These are phyloP conservation scores for Gyromitra esculenta DNA, from an alignment of 2,329 filamentous ascomycete species.

Conservation along the genomic window DNA sequence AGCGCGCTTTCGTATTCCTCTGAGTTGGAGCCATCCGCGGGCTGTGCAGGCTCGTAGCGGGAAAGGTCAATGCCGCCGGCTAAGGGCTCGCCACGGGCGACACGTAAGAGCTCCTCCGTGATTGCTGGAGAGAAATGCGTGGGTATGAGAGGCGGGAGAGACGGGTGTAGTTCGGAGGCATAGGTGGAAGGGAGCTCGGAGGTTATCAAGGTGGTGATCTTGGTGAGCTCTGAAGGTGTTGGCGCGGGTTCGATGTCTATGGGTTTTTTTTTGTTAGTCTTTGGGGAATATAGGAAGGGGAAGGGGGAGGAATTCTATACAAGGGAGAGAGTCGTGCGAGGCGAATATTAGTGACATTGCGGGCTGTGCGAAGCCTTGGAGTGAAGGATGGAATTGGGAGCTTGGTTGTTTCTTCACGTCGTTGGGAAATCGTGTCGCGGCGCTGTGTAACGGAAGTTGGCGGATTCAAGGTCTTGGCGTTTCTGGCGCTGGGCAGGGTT, in stretches of 20 bases:
- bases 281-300: background rate
- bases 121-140: constrained; percentile 74
- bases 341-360: constrained; percentile 74
- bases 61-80: constrained; percentile 73
- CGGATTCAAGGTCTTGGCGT: constrained; percentile 39
- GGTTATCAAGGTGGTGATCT: constrained; percentile 75
- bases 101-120: constrained; percentile 73
- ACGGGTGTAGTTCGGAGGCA: constrained; percentile 67
- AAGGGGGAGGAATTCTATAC: constrained; percentile 64
- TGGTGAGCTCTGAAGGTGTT: constrained; percentile 69
- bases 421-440: constrained; percentile 23
- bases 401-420: background rate
- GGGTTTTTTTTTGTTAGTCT: constrained; percentile 54
- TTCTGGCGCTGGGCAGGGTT: background rate
- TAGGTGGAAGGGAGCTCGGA: constrained; percentile 69
- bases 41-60: constrained; percentile 82
- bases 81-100: constrained; percentile 70
- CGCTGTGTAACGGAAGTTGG: constrained; percentile 30
- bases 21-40: constrained; percentile 62
- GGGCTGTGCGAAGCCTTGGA: constrained; percentile 16
- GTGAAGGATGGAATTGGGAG: too few species aligned
- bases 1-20: constrained; percentile 41
- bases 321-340: constrained; percentile 82
- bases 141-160: constrained; percentile 66
- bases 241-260: constrained; percentile 83